Evolutionary conservation across 23 red algal genomes (phyloP).

Genomic region (Cyanidium caldarium): DNA sequence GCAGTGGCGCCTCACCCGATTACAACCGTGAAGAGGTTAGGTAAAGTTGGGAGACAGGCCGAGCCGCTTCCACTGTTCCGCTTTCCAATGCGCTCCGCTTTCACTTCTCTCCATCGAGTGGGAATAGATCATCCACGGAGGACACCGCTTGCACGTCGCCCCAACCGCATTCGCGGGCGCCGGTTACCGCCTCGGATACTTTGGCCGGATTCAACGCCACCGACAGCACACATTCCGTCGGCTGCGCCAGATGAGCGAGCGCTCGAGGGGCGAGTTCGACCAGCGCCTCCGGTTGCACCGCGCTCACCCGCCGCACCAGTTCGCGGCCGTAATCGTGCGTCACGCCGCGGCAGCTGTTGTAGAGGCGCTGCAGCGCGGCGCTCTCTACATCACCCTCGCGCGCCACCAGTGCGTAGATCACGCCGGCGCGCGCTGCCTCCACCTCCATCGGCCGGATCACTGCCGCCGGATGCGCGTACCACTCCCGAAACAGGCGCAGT

Average conservation of each 20-base stretch:
- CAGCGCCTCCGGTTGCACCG: background rate
- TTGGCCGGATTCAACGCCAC: background rate
- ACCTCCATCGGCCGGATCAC: background rate
- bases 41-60: background rate
- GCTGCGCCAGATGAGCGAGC: background rate
- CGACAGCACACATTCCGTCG: background rate
- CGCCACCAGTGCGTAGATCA: slow-evolving; percentile 9
- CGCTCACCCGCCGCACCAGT: background rate
- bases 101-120: background rate
- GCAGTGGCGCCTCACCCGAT: background rate
- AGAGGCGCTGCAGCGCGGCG: slow-evolving; percentile 4
- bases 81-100: too few relatives aligned
- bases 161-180: background rate
- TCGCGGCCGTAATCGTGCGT: background rate
- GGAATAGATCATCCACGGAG: slow-evolving; percentile 9
- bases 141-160: background rate
- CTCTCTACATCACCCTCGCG: slow-evolving; percentile 5
- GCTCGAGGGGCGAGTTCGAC: background rate
- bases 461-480: background rate
- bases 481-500: background rate
- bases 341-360: background rate
- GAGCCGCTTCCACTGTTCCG: background rate
- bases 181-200: background rate
- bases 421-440: slow-evolving; percentile 11
- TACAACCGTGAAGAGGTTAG: background rate